These are phyloP conservation scores for Globisporangium abappressorium DNA, from an alignment of 352 stramenopile genomes.

Conservation along the genomic window DNA sequence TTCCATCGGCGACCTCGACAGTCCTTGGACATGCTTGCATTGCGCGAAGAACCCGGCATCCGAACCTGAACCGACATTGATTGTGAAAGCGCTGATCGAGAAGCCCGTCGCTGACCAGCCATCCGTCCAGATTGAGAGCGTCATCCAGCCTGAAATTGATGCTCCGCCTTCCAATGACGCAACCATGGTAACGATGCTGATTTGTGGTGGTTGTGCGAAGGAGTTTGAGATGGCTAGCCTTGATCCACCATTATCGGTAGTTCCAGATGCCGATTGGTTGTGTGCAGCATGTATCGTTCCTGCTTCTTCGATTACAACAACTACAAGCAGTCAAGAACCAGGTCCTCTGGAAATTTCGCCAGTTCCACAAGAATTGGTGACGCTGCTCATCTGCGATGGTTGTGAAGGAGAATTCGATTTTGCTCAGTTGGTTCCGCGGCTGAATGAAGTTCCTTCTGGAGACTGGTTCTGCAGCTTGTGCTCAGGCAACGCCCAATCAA, in stretches of 20 bases:
- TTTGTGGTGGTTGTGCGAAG: slow-evolving; percentile 32
- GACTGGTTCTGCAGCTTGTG: slow-evolving; percentile 37
- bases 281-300: slow-evolving; percentile 13
- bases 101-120: neutral
- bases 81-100: neutral
- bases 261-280: slow-evolving; percentile 29
- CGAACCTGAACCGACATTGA: neutral
- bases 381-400: slow-evolving; percentile 38
- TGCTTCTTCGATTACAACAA: neutral
- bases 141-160: neutral
- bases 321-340: neutral
- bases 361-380: slow-evolving; percentile 16
- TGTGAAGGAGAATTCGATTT: slow-evolving; percentile 39
- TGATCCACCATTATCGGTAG: slow-evolving; percentile 5
- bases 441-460: slow-evolving; percentile 23
- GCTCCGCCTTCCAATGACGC: neutral
- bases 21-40: slow-evolving; percentile 6
- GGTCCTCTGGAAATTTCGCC: neutral
- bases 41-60: neutral
- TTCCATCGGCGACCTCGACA: neutral
- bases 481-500: no score
- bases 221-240: slow-evolving; percentile 20
- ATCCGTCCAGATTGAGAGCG: neutral
- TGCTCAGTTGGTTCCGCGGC: slow-evolving; percentile 21
- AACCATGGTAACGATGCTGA: neutral